Evolutionary conservation across 208 protist genomes (phyloP).

Genomic region (Jaenimonas drosophilae): DNA sequence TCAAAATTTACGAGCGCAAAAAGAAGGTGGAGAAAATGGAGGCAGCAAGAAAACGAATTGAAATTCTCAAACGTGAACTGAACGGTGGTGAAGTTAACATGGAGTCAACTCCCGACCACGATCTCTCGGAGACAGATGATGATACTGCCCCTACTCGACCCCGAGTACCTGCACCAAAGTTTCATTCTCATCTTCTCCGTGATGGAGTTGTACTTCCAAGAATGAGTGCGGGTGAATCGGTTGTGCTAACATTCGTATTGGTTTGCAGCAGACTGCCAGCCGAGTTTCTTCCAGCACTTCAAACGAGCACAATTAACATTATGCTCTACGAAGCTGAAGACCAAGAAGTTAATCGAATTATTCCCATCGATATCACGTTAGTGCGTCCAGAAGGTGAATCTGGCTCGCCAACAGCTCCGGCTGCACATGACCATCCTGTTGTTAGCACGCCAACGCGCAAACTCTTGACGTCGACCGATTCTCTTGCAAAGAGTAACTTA

Average conservation of each 20-base stretch:
- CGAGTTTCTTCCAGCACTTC: slow-evolving; percentile 33
- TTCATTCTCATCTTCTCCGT: slow-evolving; percentile 34
- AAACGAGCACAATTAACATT: slow-evolving; percentile 71
- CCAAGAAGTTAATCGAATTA: slow-evolving; percentile 66
- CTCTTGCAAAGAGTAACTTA: no score
- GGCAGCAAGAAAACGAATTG: slow-evolving; percentile 47
- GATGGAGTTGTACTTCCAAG: slow-evolving; percentile 67
- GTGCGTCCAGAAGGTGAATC: slow-evolving; percentile 42
- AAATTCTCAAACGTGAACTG: slow-evolving; percentile 40
- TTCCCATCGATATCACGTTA: slow-evolving; percentile 75
- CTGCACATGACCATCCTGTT: no score
- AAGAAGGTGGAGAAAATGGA: slow-evolving; percentile 78
- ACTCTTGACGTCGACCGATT: no score
- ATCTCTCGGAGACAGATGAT: slow-evolving; percentile 67
- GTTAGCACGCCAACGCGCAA: no score
- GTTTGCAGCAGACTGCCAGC: slow-evolving; percentile 28
- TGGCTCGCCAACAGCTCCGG: background rate
- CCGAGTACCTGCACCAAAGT: slow-evolving; percentile 24
- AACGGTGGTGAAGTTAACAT: slow-evolving; percentile 62
- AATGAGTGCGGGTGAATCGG: slow-evolving; percentile 65
- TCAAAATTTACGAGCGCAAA: slow-evolving; percentile 81
- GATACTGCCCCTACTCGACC: slow-evolving; percentile 13
- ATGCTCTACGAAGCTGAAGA: slow-evolving; percentile 76
- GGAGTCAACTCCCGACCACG: slow-evolving; percentile 28
- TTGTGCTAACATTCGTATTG: slow-evolving; percentile 48